phyloP scores from a whole-genome alignment of 768 basidiomycete species.

The Boletus patriciae region DNA sequence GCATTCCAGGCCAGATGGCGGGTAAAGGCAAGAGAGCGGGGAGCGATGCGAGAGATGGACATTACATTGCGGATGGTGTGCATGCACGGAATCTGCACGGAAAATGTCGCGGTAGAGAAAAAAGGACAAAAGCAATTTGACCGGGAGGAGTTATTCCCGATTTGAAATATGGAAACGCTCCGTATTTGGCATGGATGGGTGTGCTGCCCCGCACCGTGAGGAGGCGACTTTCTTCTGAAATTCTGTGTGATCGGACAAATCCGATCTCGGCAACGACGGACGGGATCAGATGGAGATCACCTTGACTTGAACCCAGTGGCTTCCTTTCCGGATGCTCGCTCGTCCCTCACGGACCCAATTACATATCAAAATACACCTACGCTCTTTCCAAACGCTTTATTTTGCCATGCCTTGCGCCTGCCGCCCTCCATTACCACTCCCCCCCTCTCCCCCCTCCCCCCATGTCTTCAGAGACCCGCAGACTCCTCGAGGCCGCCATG shows the following conservation, averaged over 20 bases:
- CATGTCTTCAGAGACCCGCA: constrained; percentile 66
- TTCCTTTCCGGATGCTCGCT: constrained; percentile 44
- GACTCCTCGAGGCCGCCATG: constrained; percentile 75
- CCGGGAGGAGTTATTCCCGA: constrained; percentile 1
- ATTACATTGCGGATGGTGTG: constrained; percentile 41
- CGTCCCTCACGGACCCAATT: constrained; percentile 48
- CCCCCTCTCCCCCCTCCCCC: constrained; percentile 20
- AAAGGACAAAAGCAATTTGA: constrained; percentile 29
- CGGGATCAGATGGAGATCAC: constrained; percentile 32
- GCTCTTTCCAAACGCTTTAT: constrained; percentile 40
- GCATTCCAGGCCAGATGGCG: constrained; percentile 32
- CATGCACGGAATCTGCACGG: constrained; percentile 29
- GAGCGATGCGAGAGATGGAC: constrained; percentile 14
- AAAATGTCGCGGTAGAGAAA: constrained; percentile 1
- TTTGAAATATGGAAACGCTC: constrained; percentile 23
- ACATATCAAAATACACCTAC: constrained; percentile 47
- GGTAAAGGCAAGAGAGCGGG: neutral
- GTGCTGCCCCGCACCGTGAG: constrained; percentile 17
- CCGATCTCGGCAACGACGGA: constrained; percentile 25
- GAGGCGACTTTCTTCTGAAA: neutral
- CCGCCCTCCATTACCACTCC: constrained; percentile 25
- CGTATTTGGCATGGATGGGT: constrained; percentile 4
- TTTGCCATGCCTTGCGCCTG: constrained; percentile 55
- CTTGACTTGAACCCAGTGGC: neutral
- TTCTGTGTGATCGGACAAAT: constrained; percentile 24